A percentile compares a stretch with the other conserved stretches of the same genome.
Evolutionary conservation across 768 basidiomycete genomes (phyloP).

Genomic region (Podaxis mareebaensis): DNA sequence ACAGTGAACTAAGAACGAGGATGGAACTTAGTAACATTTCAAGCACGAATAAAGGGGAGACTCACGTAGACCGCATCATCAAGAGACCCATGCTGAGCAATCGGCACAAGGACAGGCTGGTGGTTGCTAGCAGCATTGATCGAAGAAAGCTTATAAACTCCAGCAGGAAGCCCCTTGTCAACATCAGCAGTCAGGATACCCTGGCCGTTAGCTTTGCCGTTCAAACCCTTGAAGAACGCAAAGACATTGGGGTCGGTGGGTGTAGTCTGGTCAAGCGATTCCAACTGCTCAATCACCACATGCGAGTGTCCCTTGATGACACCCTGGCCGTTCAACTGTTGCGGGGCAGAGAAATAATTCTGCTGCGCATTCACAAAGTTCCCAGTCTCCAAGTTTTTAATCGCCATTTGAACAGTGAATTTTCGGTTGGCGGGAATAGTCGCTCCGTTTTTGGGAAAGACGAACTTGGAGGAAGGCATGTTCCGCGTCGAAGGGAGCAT

Average conservation of each 20-base stretch:
- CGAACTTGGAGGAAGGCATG: conserved; percentile 54
- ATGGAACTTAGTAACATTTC: neutral
- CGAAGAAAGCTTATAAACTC: conserved; percentile 58
- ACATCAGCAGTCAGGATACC: conserved; percentile 57
- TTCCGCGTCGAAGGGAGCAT: conserved; percentile 47
- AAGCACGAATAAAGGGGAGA: conserved; percentile 15
- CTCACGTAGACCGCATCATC: conserved; percentile 61
- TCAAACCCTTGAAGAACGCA: no score
- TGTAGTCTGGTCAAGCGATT: conserved; percentile 44
- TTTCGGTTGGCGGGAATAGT: conserved; percentile 44
- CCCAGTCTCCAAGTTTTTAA: conserved; percentile 47
- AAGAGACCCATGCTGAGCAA: conserved; percentile 60
- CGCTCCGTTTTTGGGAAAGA: conserved; percentile 43
- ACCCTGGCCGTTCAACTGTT: conserved; percentile 51
- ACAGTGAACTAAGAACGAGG: conserved; percentile 27
- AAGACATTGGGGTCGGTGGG: conserved; percentile 44
- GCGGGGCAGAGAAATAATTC: conserved; percentile 59
- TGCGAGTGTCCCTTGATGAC: conserved; percentile 60
- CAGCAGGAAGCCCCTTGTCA: conserved; percentile 56
- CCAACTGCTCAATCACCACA: conserved; percentile 55
- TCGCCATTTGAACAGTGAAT: conserved; percentile 54
- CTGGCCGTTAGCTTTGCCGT: conserved; percentile 30
- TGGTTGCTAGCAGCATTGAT: conserved; percentile 63
- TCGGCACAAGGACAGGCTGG: conserved; percentile 57
- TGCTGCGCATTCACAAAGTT: conserved; percentile 55